A percentile compares a stretch with the other conserved stretches of the same genome.
These are phyloP conservation scores for Coprinopsis strossmayeri DNA, from an alignment of 768 basidiomycete species.

Conservation along the genomic window DNA sequence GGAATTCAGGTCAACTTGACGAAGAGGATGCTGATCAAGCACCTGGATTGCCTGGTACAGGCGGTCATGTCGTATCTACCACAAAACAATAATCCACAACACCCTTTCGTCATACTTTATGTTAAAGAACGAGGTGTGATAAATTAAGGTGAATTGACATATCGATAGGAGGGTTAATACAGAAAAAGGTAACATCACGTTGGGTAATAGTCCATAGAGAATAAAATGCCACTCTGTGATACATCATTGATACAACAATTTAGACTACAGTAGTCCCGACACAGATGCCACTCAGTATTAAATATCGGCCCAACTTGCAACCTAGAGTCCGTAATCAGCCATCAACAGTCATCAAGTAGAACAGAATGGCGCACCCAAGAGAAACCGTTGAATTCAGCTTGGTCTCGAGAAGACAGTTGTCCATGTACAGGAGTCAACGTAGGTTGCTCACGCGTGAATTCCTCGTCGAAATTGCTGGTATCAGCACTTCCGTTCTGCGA, in stretches of 20 bases:
- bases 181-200: not conserved
- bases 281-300: slow-evolving; percentile 20
- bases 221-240: slow-evolving; percentile 10
- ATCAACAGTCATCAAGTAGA: not conserved
- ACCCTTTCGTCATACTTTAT: not conserved
- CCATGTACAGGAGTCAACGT: slow-evolving; percentile 97
- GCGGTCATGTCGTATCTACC: slow-evolving; percentile 51
- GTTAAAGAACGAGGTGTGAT: not conserved
- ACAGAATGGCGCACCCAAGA: slow-evolving; percentile 61
- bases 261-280: slow-evolving; percentile 6
- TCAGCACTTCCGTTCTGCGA: slow-evolving; percentile 75
- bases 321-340: slow-evolving; percentile 20
- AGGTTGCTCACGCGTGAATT: slow-evolving; percentile 95
- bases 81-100: slow-evolving; percentile 11
- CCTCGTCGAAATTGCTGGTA: slow-evolving; percentile 93
- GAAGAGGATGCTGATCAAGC: slow-evolving; percentile 28
- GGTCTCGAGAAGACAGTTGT: slow-evolving; percentile 83
- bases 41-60: slow-evolving; percentile 61
- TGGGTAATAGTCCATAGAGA: slow-evolving; percentile 7
- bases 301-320: slow-evolving; percentile 57
- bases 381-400: slow-evolving; percentile 95
- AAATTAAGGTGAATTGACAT: no score
- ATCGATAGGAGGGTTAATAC: no score
- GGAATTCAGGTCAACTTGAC: slow-evolving; percentile 33
- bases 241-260: slow-evolving; percentile 21